Evolutionary conservation across 2,329 filamentous ascomycete genomes (phyloP).

Genomic region (Penicillium polonicum): DNA sequence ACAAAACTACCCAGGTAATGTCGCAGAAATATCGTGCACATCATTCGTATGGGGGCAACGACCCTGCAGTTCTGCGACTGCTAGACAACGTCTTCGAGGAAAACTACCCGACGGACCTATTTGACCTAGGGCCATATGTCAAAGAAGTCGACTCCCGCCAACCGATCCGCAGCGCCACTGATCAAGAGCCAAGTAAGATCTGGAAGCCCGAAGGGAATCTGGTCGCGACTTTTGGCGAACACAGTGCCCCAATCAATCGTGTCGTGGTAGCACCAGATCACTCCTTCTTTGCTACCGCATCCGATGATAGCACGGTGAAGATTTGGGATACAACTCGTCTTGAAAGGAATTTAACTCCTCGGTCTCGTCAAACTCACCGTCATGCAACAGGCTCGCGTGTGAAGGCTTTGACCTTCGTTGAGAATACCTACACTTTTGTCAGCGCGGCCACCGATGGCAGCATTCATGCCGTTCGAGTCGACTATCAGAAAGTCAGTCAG

Average conservation of each 20-base stretch:
- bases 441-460: constrained; percentile 88
- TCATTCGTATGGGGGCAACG: constrained; percentile 82
- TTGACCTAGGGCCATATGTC: constrained; percentile 75
- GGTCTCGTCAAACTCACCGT: constrained; percentile 80
- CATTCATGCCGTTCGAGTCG: constrained; percentile 85
- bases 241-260: constrained; percentile 76
- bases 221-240: constrained; percentile 85
- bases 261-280: constrained; percentile 85
- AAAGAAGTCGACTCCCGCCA: constrained; percentile 60
- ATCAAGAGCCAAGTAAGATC: constrained; percentile 56
- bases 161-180: constrained; percentile 55
- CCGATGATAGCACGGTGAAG: constrained; percentile 85
- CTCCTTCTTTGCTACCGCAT: constrained; percentile 88
- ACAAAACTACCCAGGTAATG: constrained; percentile 23
- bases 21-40: constrained; percentile 57
- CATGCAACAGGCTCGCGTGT: constrained; percentile 71
- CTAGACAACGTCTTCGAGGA: constrained; percentile 80
- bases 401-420: constrained; percentile 82
- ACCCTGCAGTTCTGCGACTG: constrained; percentile 61
- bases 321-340: constrained; percentile 90
- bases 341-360: constrained; percentile 85
- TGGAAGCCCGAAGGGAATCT: constrained; percentile 85
- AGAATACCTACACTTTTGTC: constrained; percentile 90
- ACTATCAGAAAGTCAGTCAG: constrained; percentile 59
- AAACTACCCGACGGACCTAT: constrained; percentile 59